Base-by-base conservation (phyloP, 257 asterid species). In the Fraxinus cuspidata region DNA sequence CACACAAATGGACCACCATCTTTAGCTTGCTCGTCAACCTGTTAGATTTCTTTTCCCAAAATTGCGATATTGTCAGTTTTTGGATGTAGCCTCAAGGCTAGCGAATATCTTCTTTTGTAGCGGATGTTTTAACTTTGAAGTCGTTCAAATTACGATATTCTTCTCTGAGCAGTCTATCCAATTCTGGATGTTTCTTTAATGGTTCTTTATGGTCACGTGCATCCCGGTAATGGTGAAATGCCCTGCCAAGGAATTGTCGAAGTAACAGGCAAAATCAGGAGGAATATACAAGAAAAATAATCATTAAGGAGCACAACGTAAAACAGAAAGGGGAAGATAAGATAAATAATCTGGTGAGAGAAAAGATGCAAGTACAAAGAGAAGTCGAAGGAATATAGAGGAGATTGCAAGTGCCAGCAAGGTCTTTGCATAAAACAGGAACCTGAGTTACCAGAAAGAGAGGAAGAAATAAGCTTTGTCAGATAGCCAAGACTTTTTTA, bases 171-270 rank as follows among this genome's bases (percentile, higher is more conserved):
- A 93, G 70, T 74, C 87, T 88, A 74, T 89, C 97, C 88, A 93
- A 70, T 73, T 90, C 94, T 16, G 93, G 92, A 73, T 86, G 91
- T 85, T 91, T 90, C 87, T 42, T 81, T 73, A 91, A 70, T 25
- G 86, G 81, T 47, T 86, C 89, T 75, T 76, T 82, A 10, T 70
- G 83, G 34, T 80, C 90, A 16, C 86, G 82, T 7, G 27, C 84
- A 40, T 77, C 87, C 67, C 94, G 87, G 69, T 82, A 89, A 85
- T 90, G 96, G 89, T 93, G 98, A 86, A 93, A 90, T 58, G 94
- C 96, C 98, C 98, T 92, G 92, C 81, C 70, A 77, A 27, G 56
- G 25, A 47, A 8, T 71, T 53, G 34, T 72, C 72, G 10, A 32
- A 13, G 49, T 15, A 40, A 47, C 53, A 18, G 56, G 67, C 29